Evolutionary conservation across 768 basidiomycete genomes (phyloP), one percentile per base, ranked within the genome.

Genomic region (Leccinum rimulosum): DNA sequence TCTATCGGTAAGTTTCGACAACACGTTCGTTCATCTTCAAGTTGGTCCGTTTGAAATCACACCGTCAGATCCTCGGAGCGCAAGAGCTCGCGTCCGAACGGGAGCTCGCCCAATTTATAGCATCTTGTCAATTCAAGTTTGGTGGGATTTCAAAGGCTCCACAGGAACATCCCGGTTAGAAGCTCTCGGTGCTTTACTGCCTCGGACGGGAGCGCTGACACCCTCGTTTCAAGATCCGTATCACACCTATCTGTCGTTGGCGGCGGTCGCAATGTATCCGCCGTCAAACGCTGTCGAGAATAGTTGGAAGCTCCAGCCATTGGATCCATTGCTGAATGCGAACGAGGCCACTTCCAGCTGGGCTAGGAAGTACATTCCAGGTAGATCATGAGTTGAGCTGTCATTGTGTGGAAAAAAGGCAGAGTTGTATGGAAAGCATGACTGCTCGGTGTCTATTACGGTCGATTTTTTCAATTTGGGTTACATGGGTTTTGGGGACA

Each of bases 161-260:
- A 0, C 87, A 83, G 17, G 90, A 92, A 62, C 79, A 78, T 62
- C 87, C 95, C 58, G 94, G 94, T 94, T 58, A 61, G 77, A 58
- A 11, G 19, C 36, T 15, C 49, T 43, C 50, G 9, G 31, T 11
- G 27, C 12, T n/a, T 28, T 33, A 7, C 17, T 7, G 43, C 47
- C 43, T 30, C 6, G 17, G 38, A 45, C 5, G 43, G 38, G 5
- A 12, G 48, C 8, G 27, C 57, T 72, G 54, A 67, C 62, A 14
- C 47, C n/a, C 33, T 3, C 30, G 47, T 60, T 60, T 33, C 25
- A 67, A 89, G 96, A 99, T 76, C 94, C 96, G 0, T 96, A 93
- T 68, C 96, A 99, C 66, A 97, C 95, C 0, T 98, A 98, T 71
- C 78, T 98, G 31, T 85, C 92, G 2, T 75, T 97, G 36, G 95